Percentiles rank a stretch among this genome's conserved stretches.
phyloP scores from a whole-genome alignment of 2,329 filamentous ascomycete species.

The Helminthosporium solani region DNA sequence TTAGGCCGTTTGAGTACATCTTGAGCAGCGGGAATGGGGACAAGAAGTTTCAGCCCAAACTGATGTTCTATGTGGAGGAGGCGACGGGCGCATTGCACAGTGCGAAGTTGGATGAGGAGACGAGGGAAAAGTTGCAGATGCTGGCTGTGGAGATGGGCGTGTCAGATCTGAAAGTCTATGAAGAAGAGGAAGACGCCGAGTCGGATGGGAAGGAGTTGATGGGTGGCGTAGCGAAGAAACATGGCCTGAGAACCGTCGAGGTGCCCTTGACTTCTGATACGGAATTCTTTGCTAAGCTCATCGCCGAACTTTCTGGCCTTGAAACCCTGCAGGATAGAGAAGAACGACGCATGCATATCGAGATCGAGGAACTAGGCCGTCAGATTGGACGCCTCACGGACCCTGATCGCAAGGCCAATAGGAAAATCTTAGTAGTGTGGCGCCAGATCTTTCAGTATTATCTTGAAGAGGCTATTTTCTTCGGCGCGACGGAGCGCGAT shows the following conservation, averaged over 20 bases:
- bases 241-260: constrained; percentile 53
- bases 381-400: constrained; percentile 65
- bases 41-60: constrained; percentile 60
- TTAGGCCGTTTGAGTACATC: constrained; percentile 42
- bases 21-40: constrained; percentile 20
- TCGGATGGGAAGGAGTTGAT: constrained; percentile 7
- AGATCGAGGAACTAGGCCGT: constrained; percentile 65
- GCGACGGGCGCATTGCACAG: constrained; percentile 67
- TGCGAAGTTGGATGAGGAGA: constrained; percentile 65
- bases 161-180: constrained; percentile 39
- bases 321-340: constrained; percentile 68
- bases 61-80: constrained; percentile 69
- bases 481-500: constrained; percentile 71
- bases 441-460: constrained; percentile 81
- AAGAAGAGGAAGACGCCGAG: constrained; percentile 25
- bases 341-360: constrained; percentile 60
- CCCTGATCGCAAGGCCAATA: constrained; percentile 62
- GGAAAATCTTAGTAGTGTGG: constrained; percentile 71
- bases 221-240: not conserved
- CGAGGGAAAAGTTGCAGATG: constrained; percentile 62
- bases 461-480: constrained; percentile 77
- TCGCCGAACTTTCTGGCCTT: constrained; percentile 68
- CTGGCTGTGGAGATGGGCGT: constrained; percentile 55
- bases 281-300: constrained; percentile 77
- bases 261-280: constrained; percentile 74